Evolutionary conservation across 2,329 filamentous ascomycete species (phyloP).

Genomic region (Incumbomyces delicatus): DNA sequence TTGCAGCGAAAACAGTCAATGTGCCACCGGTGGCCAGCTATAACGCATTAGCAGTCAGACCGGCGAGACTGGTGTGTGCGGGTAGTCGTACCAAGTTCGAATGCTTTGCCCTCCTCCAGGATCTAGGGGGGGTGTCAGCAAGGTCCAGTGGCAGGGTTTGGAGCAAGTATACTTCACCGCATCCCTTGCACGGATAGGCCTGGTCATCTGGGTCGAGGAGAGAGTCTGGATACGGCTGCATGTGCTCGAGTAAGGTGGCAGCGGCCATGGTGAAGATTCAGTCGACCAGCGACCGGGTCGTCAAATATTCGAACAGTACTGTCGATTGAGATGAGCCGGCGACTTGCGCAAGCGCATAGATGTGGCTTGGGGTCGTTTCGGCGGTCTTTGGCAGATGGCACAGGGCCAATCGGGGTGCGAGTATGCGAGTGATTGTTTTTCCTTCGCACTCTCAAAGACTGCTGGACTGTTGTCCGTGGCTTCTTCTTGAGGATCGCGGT

Average conservation of each 20-base stretch:
- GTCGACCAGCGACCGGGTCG: conserved; percentile 1
- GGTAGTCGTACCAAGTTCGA: conserved; percentile 66
- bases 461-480: too few species aligned
- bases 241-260: conserved; percentile 2
- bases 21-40: conserved; percentile 95
- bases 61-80: conserved; percentile 6
- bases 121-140: conserved; percentile 49
- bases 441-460: too few species aligned
- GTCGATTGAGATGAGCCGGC: not conserved
- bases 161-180: conserved; percentile 62
- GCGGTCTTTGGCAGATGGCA: too few species aligned
- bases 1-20: conserved; percentile 98
- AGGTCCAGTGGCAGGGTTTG: conserved; percentile 8
- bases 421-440: too few species aligned
- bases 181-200: conserved; percentile 79
- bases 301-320: not conserved
- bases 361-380: not conserved
- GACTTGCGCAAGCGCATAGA: conserved; percentile 3
- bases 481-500: too few species aligned
- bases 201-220: conserved; percentile 70
- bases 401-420: too few species aligned
- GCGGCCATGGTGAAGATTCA: conserved; percentile 3
- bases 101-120: conserved; percentile 95
- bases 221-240: conserved; percentile 42
- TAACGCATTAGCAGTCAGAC: conserved; percentile 24